Evolutionary conservation across 1,139 yeast genomes (phyloP).

Genomic region (Tardiomyces blankii): DNA sequence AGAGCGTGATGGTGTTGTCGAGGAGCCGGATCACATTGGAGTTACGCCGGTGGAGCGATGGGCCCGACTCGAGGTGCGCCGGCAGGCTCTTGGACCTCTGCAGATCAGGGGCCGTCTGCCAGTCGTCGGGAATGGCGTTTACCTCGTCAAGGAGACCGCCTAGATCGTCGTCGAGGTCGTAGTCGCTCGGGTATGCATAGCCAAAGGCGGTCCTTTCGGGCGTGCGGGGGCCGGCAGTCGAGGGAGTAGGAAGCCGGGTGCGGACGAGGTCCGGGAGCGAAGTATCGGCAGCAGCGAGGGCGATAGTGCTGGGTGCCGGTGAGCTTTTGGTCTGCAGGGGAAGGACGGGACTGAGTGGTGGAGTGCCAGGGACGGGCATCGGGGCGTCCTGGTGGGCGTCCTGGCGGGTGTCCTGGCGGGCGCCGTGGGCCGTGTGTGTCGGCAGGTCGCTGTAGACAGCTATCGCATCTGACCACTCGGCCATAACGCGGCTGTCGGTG

Average conservation of each 20-base stretch:
- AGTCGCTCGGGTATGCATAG: background rate
- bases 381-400: too few species aligned
- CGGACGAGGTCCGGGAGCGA: background rate
- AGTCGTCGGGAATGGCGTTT: conserved; percentile 16
- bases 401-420: too few species aligned
- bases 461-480: too few species aligned
- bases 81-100: conserved; percentile 3
- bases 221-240: background rate
- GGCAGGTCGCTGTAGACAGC: too few species aligned
- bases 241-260: background rate
- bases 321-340: too few species aligned
- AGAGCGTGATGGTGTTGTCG: conserved; percentile 16
- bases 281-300: too few species aligned
- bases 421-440: too few species aligned
- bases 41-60: conserved; percentile 8
- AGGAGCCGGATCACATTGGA: conserved; percentile 11
- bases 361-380: too few species aligned
- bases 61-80: background rate
- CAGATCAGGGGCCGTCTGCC: background rate
- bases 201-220: background rate
- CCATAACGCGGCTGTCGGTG: too few species aligned
- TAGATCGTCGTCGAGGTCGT: conserved; percentile 11
- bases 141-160: conserved; percentile 19
- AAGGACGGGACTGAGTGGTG: too few species aligned
- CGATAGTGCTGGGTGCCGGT: too few species aligned